Evolutionary conservation across 2,329 filamentous ascomycete species (phyloP).

Genomic region (Epichloe uncinata): DNA sequence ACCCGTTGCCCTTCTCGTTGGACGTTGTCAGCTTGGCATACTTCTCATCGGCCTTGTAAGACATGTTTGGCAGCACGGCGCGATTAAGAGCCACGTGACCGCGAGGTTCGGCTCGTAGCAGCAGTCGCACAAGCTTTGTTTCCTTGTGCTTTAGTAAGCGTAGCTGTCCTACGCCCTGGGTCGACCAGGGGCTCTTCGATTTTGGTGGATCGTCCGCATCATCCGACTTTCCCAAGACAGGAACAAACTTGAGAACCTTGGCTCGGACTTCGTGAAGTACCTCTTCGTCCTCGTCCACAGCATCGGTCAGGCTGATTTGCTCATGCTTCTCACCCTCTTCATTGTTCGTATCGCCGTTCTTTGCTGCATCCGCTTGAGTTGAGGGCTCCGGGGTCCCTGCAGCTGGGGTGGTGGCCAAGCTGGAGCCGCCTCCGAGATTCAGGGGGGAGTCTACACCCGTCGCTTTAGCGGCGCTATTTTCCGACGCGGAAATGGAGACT

Average conservation of each 20-base stretch:
- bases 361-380: conserved; percentile 29
- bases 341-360: conserved; percentile 21
- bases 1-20: conserved; percentile 40
- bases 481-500: conserved; percentile 27
- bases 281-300: conserved; percentile 59
- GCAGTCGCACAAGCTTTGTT: conserved; percentile 51
- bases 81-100: conserved; percentile 65
- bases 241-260: conserved; percentile 51
- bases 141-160: conserved; percentile 62
- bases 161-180: conserved; percentile 57
- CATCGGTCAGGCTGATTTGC: conserved; percentile 56
- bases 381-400: conserved; percentile 45
- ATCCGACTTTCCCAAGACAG: conserved; percentile 33
- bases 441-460: conserved; percentile 38
- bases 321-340: conserved; percentile 49
- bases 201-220: conserved; percentile 26
- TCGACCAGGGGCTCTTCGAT: conserved; percentile 49
- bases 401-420: conserved; percentile 46
- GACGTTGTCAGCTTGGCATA: conserved; percentile 46
- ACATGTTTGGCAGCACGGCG: conserved; percentile 43
- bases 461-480: conserved; percentile 34
- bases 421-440: conserved; percentile 45
- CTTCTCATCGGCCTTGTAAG: conserved; percentile 49
- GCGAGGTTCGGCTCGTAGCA: conserved; percentile 62
- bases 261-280: conserved; percentile 56